phyloP scores from a whole-genome alignment of 1,284 basidiomycete genomes.

The Leccinum griseonigrum region DNA sequence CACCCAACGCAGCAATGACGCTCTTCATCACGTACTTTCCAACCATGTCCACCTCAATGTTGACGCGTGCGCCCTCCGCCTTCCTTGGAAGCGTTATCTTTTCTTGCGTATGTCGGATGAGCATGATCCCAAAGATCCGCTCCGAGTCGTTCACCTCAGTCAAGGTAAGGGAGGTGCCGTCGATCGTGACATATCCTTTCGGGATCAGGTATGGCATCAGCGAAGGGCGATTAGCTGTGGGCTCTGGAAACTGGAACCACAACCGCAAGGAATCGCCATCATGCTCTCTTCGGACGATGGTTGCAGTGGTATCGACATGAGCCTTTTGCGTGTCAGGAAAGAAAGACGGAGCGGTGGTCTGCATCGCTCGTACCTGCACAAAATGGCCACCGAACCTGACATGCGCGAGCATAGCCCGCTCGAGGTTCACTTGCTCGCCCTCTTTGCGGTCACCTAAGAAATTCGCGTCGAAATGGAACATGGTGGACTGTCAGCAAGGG shows the following conservation, averaged over 20 bases:
- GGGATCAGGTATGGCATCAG: slow-evolving; percentile 84
- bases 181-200: slow-evolving; percentile 96
- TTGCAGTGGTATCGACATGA: slow-evolving; percentile 91
- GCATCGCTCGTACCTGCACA: slow-evolving; percentile 72
- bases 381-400: slow-evolving; percentile 96
- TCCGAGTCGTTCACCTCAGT: slow-evolving; percentile 76
- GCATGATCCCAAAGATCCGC: slow-evolving; percentile 85
- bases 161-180: slow-evolving; percentile 92
- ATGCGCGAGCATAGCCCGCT: slow-evolving; percentile 93
- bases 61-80: slow-evolving; percentile 77
- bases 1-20: slow-evolving; percentile 70
- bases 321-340: slow-evolving; percentile 52
- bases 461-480: no score
- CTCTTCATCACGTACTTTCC: slow-evolving; percentile 87
- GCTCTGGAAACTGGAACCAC: slow-evolving; percentile 72
- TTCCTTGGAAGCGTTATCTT: slow-evolving; percentile 86
- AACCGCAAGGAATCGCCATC: slow-evolving; percentile 91
- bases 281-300: slow-evolving; percentile 57
- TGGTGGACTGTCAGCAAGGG: no score
- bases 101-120: slow-evolving; percentile 92
- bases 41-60: slow-evolving; percentile 94
- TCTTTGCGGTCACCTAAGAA: slow-evolving; percentile 54
- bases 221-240: slow-evolving; percentile 58
- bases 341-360: not conserved
- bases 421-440: slow-evolving; percentile 87